Conservation (phyloP, 495 filamentous ascomycete genomes). For the Bombardia bombarda region DNA sequence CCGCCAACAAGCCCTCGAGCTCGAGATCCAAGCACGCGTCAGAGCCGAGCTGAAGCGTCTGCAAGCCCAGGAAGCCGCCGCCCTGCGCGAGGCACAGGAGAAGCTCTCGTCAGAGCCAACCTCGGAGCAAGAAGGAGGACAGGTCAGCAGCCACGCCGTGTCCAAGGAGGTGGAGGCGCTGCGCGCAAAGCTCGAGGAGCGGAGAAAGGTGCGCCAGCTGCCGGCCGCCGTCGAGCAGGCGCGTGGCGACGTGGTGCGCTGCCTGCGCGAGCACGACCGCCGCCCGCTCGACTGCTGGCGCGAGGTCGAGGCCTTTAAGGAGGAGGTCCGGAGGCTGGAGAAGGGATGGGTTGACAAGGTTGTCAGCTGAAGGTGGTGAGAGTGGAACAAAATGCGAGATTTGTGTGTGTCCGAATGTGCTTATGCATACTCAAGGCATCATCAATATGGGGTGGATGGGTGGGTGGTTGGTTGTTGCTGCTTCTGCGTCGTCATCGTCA, state of each 20-base stretch:
- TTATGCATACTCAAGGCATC: too few species aligned
- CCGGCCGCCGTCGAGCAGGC: slow-evolving; percentile 62
- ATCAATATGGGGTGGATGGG: too few species aligned
- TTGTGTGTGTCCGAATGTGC: not conserved
- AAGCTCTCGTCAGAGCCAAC: slow-evolving; percentile 38
- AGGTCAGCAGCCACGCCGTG: slow-evolving; percentile 23
- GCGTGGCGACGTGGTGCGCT: slow-evolving; percentile 67
- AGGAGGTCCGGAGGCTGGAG: slow-evolving; percentile 77
- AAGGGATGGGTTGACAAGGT: slow-evolving; percentile 80
- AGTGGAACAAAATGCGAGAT: not conserved
- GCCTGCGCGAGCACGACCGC: slow-evolving; percentile 77
- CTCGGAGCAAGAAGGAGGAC: slow-evolving; percentile 6
- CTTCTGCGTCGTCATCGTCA: too few species aligned
- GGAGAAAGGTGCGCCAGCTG: slow-evolving; percentile 59
- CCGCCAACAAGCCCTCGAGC: slow-evolving; percentile 73
- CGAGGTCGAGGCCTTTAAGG: slow-evolving; percentile 86
- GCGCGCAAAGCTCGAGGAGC: slow-evolving; percentile 61
- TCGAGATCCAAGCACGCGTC: slow-evolving; percentile 84
- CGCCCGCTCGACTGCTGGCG: slow-evolving; percentile 92
- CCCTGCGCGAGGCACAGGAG: slow-evolving; percentile 56
- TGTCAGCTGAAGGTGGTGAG: slow-evolving; percentile 31
- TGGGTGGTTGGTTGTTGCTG: too few species aligned
- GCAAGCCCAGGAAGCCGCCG: slow-evolving; percentile 44
- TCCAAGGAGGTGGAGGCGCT: slow-evolving; percentile 48
- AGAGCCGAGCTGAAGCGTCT: slow-evolving; percentile 72